Base-by-base conservation (phyloP, 2,329 filamentous ascomycete genomes). In the Elsinoe necatrix region DNA sequence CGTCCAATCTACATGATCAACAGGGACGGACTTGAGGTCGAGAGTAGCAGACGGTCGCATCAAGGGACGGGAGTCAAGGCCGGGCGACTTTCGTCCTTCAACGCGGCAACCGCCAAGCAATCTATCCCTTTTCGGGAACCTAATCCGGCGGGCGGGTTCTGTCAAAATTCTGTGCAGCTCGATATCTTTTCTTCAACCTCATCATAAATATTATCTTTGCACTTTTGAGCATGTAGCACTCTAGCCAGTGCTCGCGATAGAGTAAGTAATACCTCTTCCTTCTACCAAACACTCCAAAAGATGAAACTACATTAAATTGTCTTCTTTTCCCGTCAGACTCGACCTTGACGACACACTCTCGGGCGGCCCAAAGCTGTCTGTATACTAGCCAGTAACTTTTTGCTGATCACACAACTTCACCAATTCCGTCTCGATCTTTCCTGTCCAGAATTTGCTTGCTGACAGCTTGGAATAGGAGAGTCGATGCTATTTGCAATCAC, bases 311-410 rank as follows among this genome's bases (percentile, higher is more conserved):
- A 75, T 74, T 78, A 77, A 75, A 73, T 77, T 71, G 78, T 86
- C 86, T 90, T 90, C 86, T 89, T 90, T 89, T 87, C 85, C 85
- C 80, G 84, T 79, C 85, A 76, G 85, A 91, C 80, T 89, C 87
- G 87, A 83, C 85, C 84, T 85, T 91, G 87, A 89, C 82, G 84
- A 88, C 84, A 76, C 69, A 76, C 77, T 80, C 80, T 77, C 82
- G 84, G 84, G 82, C 76, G 68, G 74, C 74, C 73, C 76, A 75
- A 75, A 79, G 77, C 76, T 72, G 79, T 82, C 84, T 88, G 87
- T 85, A 70, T 90, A 90, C 87, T 90, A 87, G 87, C 87, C 87
- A 91, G 87, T 90, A 90, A 85, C 77, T 73, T 76, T 80, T 83
- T 83, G 87, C 86, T 89, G 86, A 89, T 74, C 65, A 63, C 63